Percentiles rank a stretch among this genome's conserved stretches.
These are phyloP conservation scores for Chlorella ohadii DNA, from an alignment of 139 green algal species.

Conservation along the genomic window DNA sequence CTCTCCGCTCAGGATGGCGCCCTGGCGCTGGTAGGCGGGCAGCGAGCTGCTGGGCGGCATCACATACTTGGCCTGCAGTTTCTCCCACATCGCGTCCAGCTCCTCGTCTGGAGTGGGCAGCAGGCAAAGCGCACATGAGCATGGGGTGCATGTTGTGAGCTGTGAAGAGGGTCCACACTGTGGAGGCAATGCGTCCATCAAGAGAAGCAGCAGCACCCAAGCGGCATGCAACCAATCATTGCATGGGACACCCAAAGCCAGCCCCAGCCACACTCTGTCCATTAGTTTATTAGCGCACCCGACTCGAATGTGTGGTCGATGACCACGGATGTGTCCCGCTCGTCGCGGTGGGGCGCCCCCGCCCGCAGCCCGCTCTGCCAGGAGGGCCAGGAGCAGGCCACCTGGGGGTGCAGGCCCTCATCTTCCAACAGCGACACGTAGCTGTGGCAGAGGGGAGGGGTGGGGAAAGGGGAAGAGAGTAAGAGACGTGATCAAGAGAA, in stretches of 20 bases:
- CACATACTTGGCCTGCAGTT: conserved; percentile 34
- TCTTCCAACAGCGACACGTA: conserved; percentile 32
- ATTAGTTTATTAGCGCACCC: too few relatives aligned
- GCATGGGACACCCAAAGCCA: too few relatives aligned
- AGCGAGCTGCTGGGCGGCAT: background rate
- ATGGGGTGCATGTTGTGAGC: too few relatives aligned
- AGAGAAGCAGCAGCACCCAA: too few relatives aligned
- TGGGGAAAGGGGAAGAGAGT: background rate
- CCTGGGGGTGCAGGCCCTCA: conserved; percentile 23
- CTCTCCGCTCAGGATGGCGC: background rate
- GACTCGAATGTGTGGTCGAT: conserved; percentile 30
- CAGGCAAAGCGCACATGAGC: too few relatives aligned
- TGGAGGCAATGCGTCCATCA: too few relatives aligned
- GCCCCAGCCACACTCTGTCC: too few relatives aligned
- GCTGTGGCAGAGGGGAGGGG: background rate
- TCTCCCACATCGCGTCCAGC: conserved; percentile 39
- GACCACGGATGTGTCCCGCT: conserved; percentile 16
- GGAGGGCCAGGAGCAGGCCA: conserved; percentile 36
- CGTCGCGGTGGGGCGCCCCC: conserved; percentile 1
- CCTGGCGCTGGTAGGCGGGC: conserved; percentile 4
- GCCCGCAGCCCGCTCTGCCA: conserved; percentile 31
- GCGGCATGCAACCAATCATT: too few relatives aligned
- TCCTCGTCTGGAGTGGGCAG: conserved; percentile 31
- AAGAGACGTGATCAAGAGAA: too few relatives aligned
- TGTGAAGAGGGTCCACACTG: too few relatives aligned